Conservation (phyloP, 768 basidiomycete species). For the Mycena maculata region DNA sequence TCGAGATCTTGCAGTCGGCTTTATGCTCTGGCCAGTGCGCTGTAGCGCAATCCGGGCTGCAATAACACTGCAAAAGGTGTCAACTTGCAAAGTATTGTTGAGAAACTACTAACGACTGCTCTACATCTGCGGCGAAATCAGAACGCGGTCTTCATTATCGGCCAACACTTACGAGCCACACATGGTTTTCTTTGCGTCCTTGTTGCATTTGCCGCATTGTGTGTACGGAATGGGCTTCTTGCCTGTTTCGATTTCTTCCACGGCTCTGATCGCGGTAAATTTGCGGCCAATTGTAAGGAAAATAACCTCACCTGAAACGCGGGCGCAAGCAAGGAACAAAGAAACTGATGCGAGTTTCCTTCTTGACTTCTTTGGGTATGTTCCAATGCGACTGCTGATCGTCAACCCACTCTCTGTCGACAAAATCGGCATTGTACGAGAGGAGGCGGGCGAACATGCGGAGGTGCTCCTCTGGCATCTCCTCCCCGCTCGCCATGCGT, state of each 20-base stretch:
- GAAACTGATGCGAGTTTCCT: slow-evolving; percentile 36
- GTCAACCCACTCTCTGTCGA: slow-evolving; percentile 28
- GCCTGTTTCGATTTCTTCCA: slow-evolving; percentile 38
- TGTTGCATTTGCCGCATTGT: slow-evolving; percentile 31
- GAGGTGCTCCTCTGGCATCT: slow-evolving; percentile 33
- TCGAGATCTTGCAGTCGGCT: slow-evolving; percentile 35
- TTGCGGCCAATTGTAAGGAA: background rate
- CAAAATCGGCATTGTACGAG: slow-evolving; percentile 33
- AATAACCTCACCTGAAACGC: slow-evolving; percentile 19
- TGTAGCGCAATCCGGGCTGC: slow-evolving; percentile 32
- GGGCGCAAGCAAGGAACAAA: slow-evolving; percentile 37
- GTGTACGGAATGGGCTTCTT: slow-evolving; percentile 7
- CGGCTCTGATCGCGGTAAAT: slow-evolving; percentile 17
- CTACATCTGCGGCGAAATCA: slow-evolving; percentile 17
- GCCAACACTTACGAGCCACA: slow-evolving; percentile 33
- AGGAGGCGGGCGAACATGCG: slow-evolving; percentile 38
- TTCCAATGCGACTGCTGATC: slow-evolving; percentile 40
- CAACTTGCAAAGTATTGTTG: background rate
- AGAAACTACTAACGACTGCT: background rate
- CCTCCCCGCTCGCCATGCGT: slow-evolving; percentile 26
- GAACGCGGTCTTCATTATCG: background rate
- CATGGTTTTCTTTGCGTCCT: slow-evolving; percentile 27
- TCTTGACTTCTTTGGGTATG: slow-evolving; percentile 25
- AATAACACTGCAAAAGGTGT: slow-evolving; percentile 30
- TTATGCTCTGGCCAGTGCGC: slow-evolving; percentile 35